phyloP scores from a whole-genome alignment of 2,329 filamentous ascomycete species.

The Cladorrhinum sp. region DNA sequence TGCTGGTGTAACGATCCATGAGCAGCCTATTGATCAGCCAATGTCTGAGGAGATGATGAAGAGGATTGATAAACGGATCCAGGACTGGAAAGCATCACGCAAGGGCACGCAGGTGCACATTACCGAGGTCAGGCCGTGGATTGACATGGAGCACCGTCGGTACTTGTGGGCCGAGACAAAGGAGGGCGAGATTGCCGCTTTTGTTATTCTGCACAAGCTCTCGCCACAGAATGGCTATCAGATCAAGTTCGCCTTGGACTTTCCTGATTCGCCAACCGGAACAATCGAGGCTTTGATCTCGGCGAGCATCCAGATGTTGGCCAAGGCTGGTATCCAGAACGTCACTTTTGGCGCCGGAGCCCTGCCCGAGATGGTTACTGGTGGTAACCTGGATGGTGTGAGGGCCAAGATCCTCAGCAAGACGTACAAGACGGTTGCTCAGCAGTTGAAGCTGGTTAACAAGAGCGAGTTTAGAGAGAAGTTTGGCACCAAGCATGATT shows the following conservation, averaged over 20 bases:
- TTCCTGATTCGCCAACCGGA: slow-evolving; percentile 80
- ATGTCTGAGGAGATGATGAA: slow-evolving; percentile 64
- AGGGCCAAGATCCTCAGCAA: slow-evolving; percentile 77
- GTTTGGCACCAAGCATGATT: slow-evolving; percentile 79
- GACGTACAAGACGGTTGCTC: slow-evolving; percentile 78
- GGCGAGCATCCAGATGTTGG: slow-evolving; percentile 35
- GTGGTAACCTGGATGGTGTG: slow-evolving; percentile 76
- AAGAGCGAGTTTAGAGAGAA: slow-evolving; percentile 91
- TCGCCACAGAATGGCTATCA: slow-evolving; percentile 83
- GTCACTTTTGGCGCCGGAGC: slow-evolving; percentile 90
- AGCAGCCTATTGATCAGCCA: slow-evolving; percentile 63
- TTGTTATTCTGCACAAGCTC: slow-evolving; percentile 82
- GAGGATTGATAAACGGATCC: slow-evolving; percentile 69
- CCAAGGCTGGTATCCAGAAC: slow-evolving; percentile 51
- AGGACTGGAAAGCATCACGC: slow-evolving; percentile 75
- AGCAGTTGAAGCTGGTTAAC: slow-evolving; percentile 75
- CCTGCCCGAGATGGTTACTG: slow-evolving; percentile 68
- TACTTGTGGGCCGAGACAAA: slow-evolving; percentile 79
- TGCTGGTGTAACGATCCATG: slow-evolving; percentile 77
- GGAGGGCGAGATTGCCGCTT: slow-evolving; percentile 67
- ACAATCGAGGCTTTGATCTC: slow-evolving; percentile 76
- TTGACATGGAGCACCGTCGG: slow-evolving; percentile 76
- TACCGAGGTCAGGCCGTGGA: slow-evolving; percentile 86
- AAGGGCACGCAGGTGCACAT: slow-evolving; percentile 87
- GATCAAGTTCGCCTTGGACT: slow-evolving; percentile 94